Evolutionary conservation across 225 moss, liverwort and hornwort genomes (phyloP).

Genomic region (Physcomitrellopsis africana): DNA sequence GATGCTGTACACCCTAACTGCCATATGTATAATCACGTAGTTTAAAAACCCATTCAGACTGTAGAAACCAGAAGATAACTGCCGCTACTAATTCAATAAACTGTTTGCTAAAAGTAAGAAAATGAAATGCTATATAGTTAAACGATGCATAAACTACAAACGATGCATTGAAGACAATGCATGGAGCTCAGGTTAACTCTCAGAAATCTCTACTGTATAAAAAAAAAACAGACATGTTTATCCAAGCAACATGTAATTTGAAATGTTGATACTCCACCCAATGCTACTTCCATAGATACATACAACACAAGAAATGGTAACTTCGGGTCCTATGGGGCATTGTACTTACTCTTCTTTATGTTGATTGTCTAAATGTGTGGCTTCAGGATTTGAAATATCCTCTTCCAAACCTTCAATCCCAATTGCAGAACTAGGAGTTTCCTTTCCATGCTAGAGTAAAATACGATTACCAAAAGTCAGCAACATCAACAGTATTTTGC

Average conservation of each 20-base stretch:
- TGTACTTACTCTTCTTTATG: constrained; percentile 38
- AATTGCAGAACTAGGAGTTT: constrained; percentile 30
- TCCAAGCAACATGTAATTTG: neutral
- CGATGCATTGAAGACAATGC: too few species aligned
- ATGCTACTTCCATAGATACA: constrained; percentile 9
- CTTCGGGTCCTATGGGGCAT: neutral
- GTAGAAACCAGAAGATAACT: neutral
- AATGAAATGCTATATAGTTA: too few species aligned
- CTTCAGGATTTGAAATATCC: constrained; percentile 30
- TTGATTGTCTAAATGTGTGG: constrained; percentile 25
- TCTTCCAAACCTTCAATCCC: constrained; percentile 38
- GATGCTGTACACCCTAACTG: neutral
- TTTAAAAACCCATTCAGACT: neutral
- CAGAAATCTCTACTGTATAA: constrained; percentile 7
- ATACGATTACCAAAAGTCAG: constrained; percentile 25
- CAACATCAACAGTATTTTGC: constrained; percentile 12
- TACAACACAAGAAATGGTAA: constrained; percentile 22
- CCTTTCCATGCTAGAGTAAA: constrained; percentile 44
- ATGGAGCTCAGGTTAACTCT: constrained; percentile 7
- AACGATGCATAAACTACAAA: neutral
- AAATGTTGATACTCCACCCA: neutral
- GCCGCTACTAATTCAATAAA: neutral
- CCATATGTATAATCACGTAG: neutral
- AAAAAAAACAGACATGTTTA: constrained; percentile 1
- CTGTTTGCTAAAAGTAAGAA: too few species aligned